Percentiles rank a stretch among this genome's conserved stretches.
Conservation (phyloP, 2,329 filamentous ascomycete genomes). For the Didymella sp. region DNA sequence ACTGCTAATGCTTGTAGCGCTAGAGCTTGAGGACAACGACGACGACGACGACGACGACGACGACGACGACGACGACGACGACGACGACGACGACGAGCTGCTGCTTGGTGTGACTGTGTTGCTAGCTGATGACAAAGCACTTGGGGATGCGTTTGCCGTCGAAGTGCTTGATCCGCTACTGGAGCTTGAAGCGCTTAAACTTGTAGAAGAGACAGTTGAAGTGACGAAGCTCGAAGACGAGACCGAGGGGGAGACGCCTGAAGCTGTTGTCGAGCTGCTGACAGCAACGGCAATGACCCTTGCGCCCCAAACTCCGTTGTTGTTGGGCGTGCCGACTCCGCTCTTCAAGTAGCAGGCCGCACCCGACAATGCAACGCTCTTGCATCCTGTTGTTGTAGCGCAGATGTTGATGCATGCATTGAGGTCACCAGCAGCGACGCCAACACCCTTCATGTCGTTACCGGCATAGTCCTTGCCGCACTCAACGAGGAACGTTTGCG, state of each 20-base stretch:
- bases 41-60: not conserved
- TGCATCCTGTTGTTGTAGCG: slow-evolving; percentile 2
- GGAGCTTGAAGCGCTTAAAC: not conserved
- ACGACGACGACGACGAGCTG: not conserved
- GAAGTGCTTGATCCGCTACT: not conserved
- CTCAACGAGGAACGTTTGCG: slow-evolving; percentile 8
- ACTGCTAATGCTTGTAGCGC: not conserved
- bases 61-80: not conserved
- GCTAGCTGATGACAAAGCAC: not conserved
- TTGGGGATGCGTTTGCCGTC: not conserved
- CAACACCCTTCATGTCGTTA: slow-evolving; percentile 4
- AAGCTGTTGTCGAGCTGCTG: not conserved
- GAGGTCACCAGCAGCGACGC: slow-evolving; percentile 1
- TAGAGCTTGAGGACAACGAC: not conserved
- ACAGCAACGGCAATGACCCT: not conserved
- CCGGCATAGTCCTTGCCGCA: slow-evolving; percentile 11
- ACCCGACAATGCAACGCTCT: slow-evolving; percentile 11
- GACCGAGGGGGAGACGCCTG: not conserved
- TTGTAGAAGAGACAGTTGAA: not conserved
- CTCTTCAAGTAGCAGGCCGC: slow-evolving; percentile 13
- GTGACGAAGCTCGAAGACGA: not conserved
- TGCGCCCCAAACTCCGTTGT: slow-evolving; percentile 9
- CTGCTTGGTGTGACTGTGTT: not conserved
- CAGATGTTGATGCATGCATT: slow-evolving; percentile 9
- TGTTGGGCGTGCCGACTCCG: slow-evolving; percentile 2